Base-by-base conservation (phyloP, 2,329 filamentous ascomycete species). In the Stagonosporopsis tanaceti region DNA sequence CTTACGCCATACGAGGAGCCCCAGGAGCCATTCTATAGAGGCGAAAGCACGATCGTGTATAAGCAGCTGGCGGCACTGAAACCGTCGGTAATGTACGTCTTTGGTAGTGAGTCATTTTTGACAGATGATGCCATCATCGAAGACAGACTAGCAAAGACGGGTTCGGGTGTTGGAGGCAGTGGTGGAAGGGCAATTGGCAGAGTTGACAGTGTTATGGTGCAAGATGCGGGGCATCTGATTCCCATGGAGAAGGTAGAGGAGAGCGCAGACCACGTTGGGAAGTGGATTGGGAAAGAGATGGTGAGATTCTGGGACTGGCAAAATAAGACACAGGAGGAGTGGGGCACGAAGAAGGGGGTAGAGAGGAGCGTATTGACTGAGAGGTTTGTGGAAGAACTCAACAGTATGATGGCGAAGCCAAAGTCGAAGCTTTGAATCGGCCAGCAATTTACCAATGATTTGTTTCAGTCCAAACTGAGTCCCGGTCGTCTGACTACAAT, bases 181-280 rank as follows among this genome's bases (percentile, higher is more conserved):
- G 85, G 92, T 17, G 85, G 89, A 45, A 80, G 73, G 4, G 75
- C 77, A n/a, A 83, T 84, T 12, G 91, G 90, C 0, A 81, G 87
- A 42, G 93, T 97, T 2, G 82, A 81, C 53, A 82, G 87, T 62
- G 83, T 91, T 5, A 80, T 86, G 15, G 76, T 95, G 7, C 78
- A 89, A 27, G 84, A 83, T 0, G 81, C 83, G 6, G 92, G 93
- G 0, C 94, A 98, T 75, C 76, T 97, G 39, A 85, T 97, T 27
- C 89, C 93, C 0, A 91, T 97, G 85, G 93, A 97, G 76, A 84
- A 85, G 37, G 90, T 91, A 0, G 79, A 69, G 2, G 81, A 85
- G 67, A 90, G 88, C 60, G 93, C 92, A 1, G 79, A 84, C n/a
- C 72, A 76, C 59, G 57, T 68, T 37, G 69, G 66, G 14, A 68